Base-by-base conservation (phyloP, 2,329 filamentous ascomycete species). In the Biscogniauxia mediterranea region DNA sequence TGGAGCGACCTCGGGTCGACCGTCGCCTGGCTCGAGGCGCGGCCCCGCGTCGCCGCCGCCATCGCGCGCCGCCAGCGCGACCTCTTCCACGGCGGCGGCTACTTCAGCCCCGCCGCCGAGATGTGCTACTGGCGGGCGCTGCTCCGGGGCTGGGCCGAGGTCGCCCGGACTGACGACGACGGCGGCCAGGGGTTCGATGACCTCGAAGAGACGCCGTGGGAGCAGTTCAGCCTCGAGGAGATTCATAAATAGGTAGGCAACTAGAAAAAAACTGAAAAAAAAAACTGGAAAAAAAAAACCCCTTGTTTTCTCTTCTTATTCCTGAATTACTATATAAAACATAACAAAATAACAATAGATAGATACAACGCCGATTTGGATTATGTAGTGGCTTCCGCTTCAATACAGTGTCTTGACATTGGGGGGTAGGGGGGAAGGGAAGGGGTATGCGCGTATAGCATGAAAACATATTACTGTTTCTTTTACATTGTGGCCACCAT, bases 91-190 rank as follows among this genome's bases (percentile, higher is more conserved):
- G 76, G 71, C 13, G 75, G 72, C 0, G 81, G 81, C 0, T 81
- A 82, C 66, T 71, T 82, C 53, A 80, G 78, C 61, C 76, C 77
- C 15, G 81, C 81, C n/a, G 80, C 81, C 0, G 82, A 84, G 70
- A 73, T 69, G 60, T 85, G 82, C 65, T 85, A 84, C 72, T 85
- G 82, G 82, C 75, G 82, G 50, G 78, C 76, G 0, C 58, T 82
- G 62, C 69, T 85, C 21, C 74, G 75, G 59, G 80, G 80, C 0
- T 85, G 82, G 82, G 75, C 72, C 58, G 63, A 71, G 46, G 76
- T 82, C 11, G 81, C 73, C 28, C 69, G 70, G 50, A 66, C 71
- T 0, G 74, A 77, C 17, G 76, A 73, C 28, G 74, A 77, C 17
- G 76, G 73, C 17, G 76, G 73, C 28, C 70, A 70, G 49, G 74